Conservation (phyloP, 2,329 filamentous ascomycete genomes). For the Diplodia mutila region DNA sequence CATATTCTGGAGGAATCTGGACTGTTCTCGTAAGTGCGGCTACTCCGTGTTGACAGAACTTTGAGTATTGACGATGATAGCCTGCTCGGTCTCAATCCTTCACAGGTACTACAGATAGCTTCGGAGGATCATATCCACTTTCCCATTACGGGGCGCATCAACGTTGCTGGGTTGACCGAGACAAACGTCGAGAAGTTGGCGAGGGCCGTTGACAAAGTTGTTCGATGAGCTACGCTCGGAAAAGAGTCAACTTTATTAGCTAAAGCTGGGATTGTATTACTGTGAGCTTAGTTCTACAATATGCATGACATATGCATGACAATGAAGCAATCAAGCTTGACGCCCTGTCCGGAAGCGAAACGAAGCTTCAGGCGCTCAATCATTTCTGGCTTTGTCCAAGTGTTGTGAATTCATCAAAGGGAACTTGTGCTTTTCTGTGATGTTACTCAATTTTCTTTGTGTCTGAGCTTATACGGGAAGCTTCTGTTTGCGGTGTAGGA, state of each 20-base stretch:
- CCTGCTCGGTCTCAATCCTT: conserved; percentile 29
- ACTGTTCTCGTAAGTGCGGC: conserved; percentile 31
- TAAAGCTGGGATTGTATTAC: too few species aligned
- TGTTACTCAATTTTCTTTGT: background rate
- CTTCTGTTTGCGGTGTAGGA: background rate
- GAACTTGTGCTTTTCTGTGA: background rate
- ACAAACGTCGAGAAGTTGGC: conserved; percentile 31
- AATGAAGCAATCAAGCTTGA: too few species aligned
- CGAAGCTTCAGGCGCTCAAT: too few species aligned
- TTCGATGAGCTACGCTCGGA: conserved; percentile 4
- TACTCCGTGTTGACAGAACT: background rate
- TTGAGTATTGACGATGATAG: background rate
- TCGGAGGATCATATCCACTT: conserved; percentile 33
- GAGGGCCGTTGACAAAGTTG: conserved; percentile 31
- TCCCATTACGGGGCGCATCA: conserved; percentile 34
- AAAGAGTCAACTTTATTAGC: background rate
- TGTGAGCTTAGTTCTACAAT: too few species aligned
- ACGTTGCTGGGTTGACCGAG: conserved; percentile 34
- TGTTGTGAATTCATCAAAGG: background rate
- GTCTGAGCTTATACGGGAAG: too few species aligned
- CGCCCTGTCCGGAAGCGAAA: too few species aligned
- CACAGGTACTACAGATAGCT: conserved; percentile 30
- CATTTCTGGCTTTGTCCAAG: too few species aligned
- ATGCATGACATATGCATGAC: too few species aligned
- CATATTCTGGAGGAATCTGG: conserved; percentile 30